Base-by-base conservation (phyloP, 176 grass and related monocot genomes). In the Avena sativa region DNA sequence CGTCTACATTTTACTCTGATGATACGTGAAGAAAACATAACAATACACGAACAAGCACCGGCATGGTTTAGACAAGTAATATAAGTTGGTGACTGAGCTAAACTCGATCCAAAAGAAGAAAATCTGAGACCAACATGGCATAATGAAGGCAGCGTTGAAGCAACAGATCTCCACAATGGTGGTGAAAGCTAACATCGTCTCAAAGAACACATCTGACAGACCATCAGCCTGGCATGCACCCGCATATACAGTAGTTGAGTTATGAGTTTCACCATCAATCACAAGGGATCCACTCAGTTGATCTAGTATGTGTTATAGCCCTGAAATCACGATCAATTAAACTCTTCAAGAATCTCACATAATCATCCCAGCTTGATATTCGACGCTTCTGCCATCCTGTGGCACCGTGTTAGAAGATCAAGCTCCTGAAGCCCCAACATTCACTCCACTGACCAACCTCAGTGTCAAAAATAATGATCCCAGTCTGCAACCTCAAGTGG, bases 341-440 rank as follows among this genome's bases (percentile, higher is more conserved):
- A 67, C 57, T 78, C 62, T 60, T 75, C 57, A 67, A 67, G 5
- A 81, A 67, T 67, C 9, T 21, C 19, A 6, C 48, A 66, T 8
- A 64, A 4, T 48, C 13, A 77, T 52, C 17, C 48, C 69, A 69
- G 70, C 13, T 70, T 71, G 17, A 28, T 38, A 4, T 69, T 63
- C 40, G 25, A 25, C 26, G 26, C 62, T 77, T 21, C 43, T 17
- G 43, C 12, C 10, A 8, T 49, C 26, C 12, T 65, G 52, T 63
- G n/a, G 60, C 16, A 75, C 21, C 13, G 21, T 49, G 21, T 49
- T 21, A 59, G 76, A 19, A 74, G 59, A 81, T 50, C 20, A 81
- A 77, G 61, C 70, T 53, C 40, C 15, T 50, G 49, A 75, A 69
- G 32, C 76, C 60, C 88, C 74, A 72, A 20, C 80, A 28, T 73